Evolutionary conservation across 2,329 filamentous ascomycete genomes (phyloP).

Genomic region (Fusarium chuoi): DNA sequence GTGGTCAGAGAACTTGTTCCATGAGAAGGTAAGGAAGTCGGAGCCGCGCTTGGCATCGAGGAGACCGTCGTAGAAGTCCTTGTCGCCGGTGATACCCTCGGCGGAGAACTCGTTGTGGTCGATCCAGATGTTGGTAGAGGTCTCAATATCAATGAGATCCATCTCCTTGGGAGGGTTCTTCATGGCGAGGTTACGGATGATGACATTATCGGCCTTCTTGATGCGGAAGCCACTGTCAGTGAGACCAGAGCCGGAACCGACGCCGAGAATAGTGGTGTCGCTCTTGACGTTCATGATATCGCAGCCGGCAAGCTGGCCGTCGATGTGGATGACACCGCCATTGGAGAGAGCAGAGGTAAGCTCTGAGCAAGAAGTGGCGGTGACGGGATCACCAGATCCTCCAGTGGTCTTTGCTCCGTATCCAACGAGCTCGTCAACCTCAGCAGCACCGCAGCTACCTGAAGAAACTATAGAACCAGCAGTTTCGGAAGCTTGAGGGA

Average conservation of each 20-base stretch:
- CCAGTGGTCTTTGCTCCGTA: slow-evolving; percentile 56
- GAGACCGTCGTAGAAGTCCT: slow-evolving; percentile 71
- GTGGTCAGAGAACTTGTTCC: slow-evolving; percentile 52
- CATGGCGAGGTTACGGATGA: slow-evolving; percentile 62
- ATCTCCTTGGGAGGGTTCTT: slow-evolving; percentile 56
- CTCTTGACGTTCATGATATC: slow-evolving; percentile 55
- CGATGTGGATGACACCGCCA: slow-evolving; percentile 57
- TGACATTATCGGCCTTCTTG: slow-evolving; percentile 59
- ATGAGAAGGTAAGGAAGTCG: slow-evolving; percentile 60
- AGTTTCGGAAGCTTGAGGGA: slow-evolving; percentile 3
- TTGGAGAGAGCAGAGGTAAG: slow-evolving; percentile 51
- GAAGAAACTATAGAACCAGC: not conserved
- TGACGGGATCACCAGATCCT: slow-evolving; percentile 56
- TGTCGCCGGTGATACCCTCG: slow-evolving; percentile 62
- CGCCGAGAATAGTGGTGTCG: slow-evolving; percentile 61
- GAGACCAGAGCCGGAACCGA: slow-evolving; percentile 52
- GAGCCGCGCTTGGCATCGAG: slow-evolving; percentile 66
- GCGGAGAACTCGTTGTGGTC: slow-evolving; percentile 66
- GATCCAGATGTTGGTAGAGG: slow-evolving; percentile 62
- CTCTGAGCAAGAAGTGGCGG: slow-evolving; percentile 57
- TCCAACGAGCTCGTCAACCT: slow-evolving; percentile 34
- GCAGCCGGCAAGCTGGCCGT: slow-evolving; percentile 53
- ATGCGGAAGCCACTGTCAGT: slow-evolving; percentile 56
- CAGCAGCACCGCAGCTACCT: slow-evolving; percentile 29
- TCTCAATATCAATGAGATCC: slow-evolving; percentile 58